Conservation (phyloP, 352 stramenopile species). For the Pythium brassicae region DNA sequence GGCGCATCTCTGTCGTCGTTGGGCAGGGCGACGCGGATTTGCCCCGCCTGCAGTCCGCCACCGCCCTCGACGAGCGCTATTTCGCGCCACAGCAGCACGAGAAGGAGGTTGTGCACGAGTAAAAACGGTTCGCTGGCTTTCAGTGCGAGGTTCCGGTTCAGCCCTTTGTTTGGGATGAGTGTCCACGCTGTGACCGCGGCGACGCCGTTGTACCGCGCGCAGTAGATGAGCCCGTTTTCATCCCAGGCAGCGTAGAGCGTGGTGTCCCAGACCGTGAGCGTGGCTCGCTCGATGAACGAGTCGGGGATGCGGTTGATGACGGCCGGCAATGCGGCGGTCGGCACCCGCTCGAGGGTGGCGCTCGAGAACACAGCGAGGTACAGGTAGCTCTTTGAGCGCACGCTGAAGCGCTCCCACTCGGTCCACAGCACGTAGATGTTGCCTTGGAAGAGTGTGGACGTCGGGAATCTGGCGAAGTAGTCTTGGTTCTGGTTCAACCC, state of each 20-base stretch:
- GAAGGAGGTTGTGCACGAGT: slow-evolving; percentile 50
- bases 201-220: slow-evolving; percentile 49
- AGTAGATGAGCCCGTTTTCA: slow-evolving; percentile 55
- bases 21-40: slow-evolving; percentile 49
- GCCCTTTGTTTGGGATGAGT: slow-evolving; percentile 56
- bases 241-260: slow-evolving; percentile 66
- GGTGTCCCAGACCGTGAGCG: slow-evolving; percentile 36
- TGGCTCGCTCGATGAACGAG: slow-evolving; percentile 49
- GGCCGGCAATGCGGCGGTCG: slow-evolving; percentile 11
- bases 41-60: slow-evolving; percentile 23
- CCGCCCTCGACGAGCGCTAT: slow-evolving; percentile 10
- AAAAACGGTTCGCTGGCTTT: slow-evolving; percentile 34
- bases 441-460: slow-evolving; percentile 28
- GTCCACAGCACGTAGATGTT: slow-evolving; percentile 70
- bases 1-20: slow-evolving; percentile 49
- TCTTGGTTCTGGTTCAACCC: slow-evolving; percentile 62
- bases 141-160: slow-evolving; percentile 55
- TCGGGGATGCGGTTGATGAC: slow-evolving; percentile 42
- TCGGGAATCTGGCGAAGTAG: slow-evolving; percentile 37
- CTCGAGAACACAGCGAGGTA: slow-evolving; percentile 53
- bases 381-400: slow-evolving; percentile 36
- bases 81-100: slow-evolving; percentile 67
- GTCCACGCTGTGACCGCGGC: slow-evolving; percentile 33
- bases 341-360: slow-evolving; percentile 26
- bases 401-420: slow-evolving; percentile 36